A percentile compares a stretch with the other conserved stretches of the same genome.
phyloP scores from a whole-genome alignment of 495 filamentous ascomycete species.

The Neurospora sp. region DNA sequence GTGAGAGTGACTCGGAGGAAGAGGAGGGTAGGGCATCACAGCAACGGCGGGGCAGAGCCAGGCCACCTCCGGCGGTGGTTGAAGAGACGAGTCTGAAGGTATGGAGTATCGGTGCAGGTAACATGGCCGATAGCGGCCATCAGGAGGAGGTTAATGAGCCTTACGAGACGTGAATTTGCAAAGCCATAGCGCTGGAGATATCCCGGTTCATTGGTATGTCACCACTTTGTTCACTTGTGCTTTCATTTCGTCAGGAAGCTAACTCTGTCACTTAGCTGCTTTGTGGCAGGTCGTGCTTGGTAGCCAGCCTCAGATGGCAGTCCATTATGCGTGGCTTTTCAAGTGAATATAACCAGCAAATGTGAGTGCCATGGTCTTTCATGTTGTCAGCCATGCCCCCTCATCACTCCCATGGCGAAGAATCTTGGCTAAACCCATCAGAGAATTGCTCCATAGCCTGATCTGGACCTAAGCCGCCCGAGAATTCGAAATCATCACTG shows the following conservation, averaged over 20 bases:
- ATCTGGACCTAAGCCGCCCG: not conserved
- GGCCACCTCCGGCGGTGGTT: conserved; percentile 6
- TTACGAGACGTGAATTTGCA: not conserved
- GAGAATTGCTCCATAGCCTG: not conserved
- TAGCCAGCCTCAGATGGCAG: not conserved
- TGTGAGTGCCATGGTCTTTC: not conserved
- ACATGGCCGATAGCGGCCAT: not conserved
- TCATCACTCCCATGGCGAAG: not conserved
- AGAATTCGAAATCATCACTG: not conserved
- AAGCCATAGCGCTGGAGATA: not conserved
- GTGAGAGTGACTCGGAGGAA: conserved; percentile 4
- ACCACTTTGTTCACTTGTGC: not conserved
- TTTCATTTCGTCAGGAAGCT: not conserved
- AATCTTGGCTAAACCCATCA: not conserved
- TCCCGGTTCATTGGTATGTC: not conserved
- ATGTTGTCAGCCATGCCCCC: not conserved
- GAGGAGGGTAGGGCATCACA: not conserved
- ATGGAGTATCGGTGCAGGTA: conserved; percentile 38
- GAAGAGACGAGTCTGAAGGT: conserved; percentile 55
- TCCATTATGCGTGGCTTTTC: not conserved
- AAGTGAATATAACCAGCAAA: not conserved
- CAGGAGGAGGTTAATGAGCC: not conserved
- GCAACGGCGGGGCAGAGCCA: not conserved
- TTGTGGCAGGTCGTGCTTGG: not conserved
- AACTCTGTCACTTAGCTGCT: not conserved